phyloP scores from a whole-genome alignment of 169 alveolate species.

The Eimeria necatrix region DNA sequence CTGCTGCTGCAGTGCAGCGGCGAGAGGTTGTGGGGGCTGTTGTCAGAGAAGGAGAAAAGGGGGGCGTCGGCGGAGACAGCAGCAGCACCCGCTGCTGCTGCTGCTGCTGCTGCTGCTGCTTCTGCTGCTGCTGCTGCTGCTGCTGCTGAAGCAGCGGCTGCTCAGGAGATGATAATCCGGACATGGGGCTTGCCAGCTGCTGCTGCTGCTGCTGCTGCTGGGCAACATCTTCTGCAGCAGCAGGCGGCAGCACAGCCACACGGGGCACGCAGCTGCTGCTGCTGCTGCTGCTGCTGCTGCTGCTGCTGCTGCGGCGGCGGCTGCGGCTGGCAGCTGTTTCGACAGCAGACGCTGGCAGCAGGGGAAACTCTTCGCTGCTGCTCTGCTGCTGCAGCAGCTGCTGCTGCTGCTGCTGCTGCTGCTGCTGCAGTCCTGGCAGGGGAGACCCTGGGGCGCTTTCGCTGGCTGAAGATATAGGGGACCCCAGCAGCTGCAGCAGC shows the following conservation, averaged over 20 bases:
- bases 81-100: constrained; percentile 20
- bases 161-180: background rate
- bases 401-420: constrained; percentile 8
- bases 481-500: background rate
- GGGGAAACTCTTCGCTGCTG: background rate
- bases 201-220: background rate
- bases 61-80: constrained; percentile 30
- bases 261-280: background rate
- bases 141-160: too few relatives aligned
- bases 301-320: constrained; percentile 23
- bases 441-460: constrained; percentile 12
- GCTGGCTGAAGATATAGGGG: constrained; percentile 13
- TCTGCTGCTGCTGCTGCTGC: too few relatives aligned
- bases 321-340: background rate
- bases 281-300: constrained; percentile 1
- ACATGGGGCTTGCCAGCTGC: background rate
- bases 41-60: background rate
- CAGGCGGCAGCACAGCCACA: background rate
- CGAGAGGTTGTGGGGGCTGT: background rate
- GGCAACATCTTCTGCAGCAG: background rate
- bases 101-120: constrained; percentile 51
- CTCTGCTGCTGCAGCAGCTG: background rate
- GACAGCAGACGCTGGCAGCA: background rate
- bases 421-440: background rate
- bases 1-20: constrained; percentile 15